phyloP scores from a whole-genome alignment of 768 basidiomycete species.

The Pisolithus marmoratus region DNA sequence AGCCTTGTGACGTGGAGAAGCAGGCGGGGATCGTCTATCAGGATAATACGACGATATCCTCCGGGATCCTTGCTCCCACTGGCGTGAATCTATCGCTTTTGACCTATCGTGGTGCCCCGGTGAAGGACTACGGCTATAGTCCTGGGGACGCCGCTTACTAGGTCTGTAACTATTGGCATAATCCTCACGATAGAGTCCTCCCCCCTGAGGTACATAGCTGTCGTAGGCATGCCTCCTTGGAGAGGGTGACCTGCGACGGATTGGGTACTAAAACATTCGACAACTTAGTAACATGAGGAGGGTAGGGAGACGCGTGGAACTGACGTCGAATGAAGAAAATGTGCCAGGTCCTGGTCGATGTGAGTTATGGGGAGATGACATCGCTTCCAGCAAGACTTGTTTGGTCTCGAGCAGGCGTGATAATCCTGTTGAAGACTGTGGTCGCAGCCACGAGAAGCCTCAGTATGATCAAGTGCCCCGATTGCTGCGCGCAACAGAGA shows the following conservation, averaged over 20 bases:
- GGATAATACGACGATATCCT: slow-evolving; percentile 39
- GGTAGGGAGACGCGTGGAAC: slow-evolving; percentile 17
- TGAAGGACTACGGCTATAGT: slow-evolving; percentile 45
- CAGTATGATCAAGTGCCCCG: not conserved
- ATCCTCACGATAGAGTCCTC: slow-evolving; percentile 34
- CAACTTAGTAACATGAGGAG: slow-evolving; percentile 12
- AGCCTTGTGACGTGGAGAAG: slow-evolving; percentile 27
- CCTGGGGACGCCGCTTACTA: slow-evolving; percentile 29
- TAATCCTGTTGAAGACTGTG: not conserved
- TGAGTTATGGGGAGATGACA: slow-evolving; percentile 20
- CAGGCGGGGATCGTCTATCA: slow-evolving; percentile 38
- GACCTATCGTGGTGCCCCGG: slow-evolving; percentile 44
- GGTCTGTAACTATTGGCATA: slow-evolving; percentile 40
- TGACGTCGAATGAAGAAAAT: slow-evolving; percentile 27
- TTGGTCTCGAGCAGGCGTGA: not conserved
- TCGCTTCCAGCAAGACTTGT: slow-evolving; percentile 6
- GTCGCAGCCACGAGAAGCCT: not conserved
- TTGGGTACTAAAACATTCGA: slow-evolving; percentile 17
- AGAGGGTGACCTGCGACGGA: slow-evolving; percentile 45
- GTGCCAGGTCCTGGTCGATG: slow-evolving; percentile 19
- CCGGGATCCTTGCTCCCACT: slow-evolving; percentile 41
- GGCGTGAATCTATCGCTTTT: slow-evolving; percentile 35
- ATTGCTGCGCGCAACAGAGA: not conserved
- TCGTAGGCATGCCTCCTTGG: slow-evolving; percentile 46
- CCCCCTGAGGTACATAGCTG: slow-evolving; percentile 42